Percentiles rank a stretch among this genome's conserved stretches.
Conservation (phyloP, 306 rosid species). For the Prunus dulcis region DNA sequence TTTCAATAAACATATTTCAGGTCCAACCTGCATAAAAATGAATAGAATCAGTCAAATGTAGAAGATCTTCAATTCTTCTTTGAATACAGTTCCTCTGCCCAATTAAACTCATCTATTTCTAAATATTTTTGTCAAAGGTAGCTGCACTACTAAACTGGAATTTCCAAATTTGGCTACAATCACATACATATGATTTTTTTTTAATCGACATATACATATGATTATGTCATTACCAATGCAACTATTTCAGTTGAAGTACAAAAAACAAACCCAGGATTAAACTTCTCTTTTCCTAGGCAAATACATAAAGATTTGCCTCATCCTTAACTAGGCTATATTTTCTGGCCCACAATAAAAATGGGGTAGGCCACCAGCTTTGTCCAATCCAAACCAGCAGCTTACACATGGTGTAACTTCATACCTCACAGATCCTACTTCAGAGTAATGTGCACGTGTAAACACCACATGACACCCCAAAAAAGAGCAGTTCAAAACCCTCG, state of each 20-base stretch:
- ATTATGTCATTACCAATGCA: neutral
- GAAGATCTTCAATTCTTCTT: neutral
- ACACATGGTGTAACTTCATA: neutral
- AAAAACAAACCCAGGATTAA: neutral
- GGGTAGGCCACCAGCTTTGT: neutral
- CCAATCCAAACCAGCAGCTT: neutral
- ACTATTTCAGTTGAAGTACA: neutral
- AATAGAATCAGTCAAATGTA: neutral
- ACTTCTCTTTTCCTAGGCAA: neutral
- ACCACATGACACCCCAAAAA: neutral
- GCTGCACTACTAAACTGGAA: neutral
- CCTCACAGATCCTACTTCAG: neutral
- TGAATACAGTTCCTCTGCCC: neutral
- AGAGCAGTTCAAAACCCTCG: neutral
- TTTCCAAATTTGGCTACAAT: neutral
- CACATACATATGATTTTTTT: neutral
- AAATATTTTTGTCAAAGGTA: neutral
- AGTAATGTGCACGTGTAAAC: neutral
- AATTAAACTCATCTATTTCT: neutral
- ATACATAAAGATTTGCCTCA: neutral
- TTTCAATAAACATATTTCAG: constrained; percentile 89
- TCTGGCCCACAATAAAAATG: neutral
- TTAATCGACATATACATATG: neutral
- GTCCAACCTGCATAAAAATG: constrained; percentile 60
- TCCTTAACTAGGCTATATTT: neutral